These are phyloP conservation scores for Malus hybrid DNA, from an alignment of 331 rosid genomes.

Conservation along the genomic window DNA sequence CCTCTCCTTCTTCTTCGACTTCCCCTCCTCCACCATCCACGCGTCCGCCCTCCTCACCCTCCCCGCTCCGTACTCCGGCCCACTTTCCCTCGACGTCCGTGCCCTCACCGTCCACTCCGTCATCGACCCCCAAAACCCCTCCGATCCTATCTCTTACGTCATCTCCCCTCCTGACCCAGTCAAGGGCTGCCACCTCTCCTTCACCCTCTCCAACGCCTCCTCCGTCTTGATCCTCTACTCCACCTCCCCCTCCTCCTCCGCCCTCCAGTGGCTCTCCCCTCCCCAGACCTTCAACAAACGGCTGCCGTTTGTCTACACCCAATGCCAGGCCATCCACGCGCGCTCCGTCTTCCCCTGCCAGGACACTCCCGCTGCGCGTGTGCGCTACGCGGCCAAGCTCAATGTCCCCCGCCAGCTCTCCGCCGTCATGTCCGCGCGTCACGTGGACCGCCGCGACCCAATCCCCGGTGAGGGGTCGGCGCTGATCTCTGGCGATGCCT, in stretches of 20 bases:
- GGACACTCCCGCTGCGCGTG: conserved; percentile 8
- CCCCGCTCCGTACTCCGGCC: conserved; percentile 39
- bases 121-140: conserved; percentile 27
- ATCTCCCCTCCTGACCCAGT: conserved; percentile 46
- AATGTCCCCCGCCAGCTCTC: conserved; percentile 56
- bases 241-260: conserved; percentile 72
- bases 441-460: conserved; percentile 38
- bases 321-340: conserved; percentile 90
- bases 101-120: conserved; percentile 51
- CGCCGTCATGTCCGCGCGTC: conserved; percentile 75
- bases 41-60: conserved; percentile 54
- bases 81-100: conserved; percentile 73
- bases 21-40: conserved; percentile 39
- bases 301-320: conserved; percentile 75
- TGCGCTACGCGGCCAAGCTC: conserved; percentile 42
- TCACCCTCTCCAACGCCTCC: conserved; percentile 47
- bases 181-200: conserved; percentile 48
- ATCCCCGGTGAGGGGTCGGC: conserved; percentile 27
- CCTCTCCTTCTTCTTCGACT: too few species aligned
- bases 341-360: conserved; percentile 84
- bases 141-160: conserved; percentile 35
- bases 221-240: conserved; percentile 42
- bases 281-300: conserved; percentile 68
- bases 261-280: conserved; percentile 83
- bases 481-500: conserved; percentile 26